phyloP scores from a whole-genome alignment of 805 yeast species.

The Kodamaea leandrae region DNA sequence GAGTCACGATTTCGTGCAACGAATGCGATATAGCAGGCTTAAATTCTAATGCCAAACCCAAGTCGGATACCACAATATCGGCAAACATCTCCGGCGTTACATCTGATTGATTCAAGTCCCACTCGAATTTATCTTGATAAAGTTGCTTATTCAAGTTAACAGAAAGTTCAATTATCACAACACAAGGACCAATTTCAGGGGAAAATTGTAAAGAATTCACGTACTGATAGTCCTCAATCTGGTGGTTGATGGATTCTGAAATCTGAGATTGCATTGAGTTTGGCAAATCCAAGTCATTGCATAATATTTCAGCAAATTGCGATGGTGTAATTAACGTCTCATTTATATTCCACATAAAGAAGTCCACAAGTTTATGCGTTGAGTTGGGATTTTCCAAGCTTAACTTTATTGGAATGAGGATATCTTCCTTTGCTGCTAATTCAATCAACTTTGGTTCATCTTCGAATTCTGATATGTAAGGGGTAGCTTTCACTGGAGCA shows the following conservation, averaged over 20 bases:
- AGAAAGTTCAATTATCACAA: slow-evolving; percentile 72
- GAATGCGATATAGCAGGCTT: slow-evolving; percentile 86
- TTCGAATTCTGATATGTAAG: slow-evolving; percentile 21
- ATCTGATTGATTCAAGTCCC: slow-evolving; percentile 65
- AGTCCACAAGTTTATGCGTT: slow-evolving; percentile 51
- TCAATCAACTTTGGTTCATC: slow-evolving; percentile 21
- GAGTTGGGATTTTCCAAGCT: slow-evolving; percentile 57
- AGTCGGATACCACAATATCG: slow-evolving; percentile 71
- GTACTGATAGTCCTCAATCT: slow-evolving; percentile 70
- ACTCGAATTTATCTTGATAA: slow-evolving; percentile 90
- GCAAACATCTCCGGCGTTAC: slow-evolving; percentile 86
- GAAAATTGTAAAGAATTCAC: slow-evolving; percentile 68
- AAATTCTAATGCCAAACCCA: slow-evolving; percentile 83
- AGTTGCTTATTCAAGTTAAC: slow-evolving; percentile 80
- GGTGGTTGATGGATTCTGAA: slow-evolving; percentile 69
- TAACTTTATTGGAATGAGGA: slow-evolving; percentile 65
- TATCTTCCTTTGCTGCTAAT: slow-evolving; percentile 36
- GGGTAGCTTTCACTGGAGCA: slow-evolving; percentile 24
- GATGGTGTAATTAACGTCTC: slow-evolving; percentile 70
- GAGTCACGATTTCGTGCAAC: slow-evolving; percentile 72
- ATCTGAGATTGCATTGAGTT: slow-evolving; percentile 60
- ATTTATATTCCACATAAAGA: slow-evolving; percentile 70
- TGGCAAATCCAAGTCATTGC: slow-evolving; percentile 82
- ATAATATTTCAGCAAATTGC: slow-evolving; percentile 68
- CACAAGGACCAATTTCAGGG: slow-evolving; percentile 40